A percentile compares a stretch with the other conserved stretches of the same genome.
phyloP scores from a whole-genome alignment of 2,329 filamentous ascomycete genomes.

The Curvularia spicifera region DNA sequence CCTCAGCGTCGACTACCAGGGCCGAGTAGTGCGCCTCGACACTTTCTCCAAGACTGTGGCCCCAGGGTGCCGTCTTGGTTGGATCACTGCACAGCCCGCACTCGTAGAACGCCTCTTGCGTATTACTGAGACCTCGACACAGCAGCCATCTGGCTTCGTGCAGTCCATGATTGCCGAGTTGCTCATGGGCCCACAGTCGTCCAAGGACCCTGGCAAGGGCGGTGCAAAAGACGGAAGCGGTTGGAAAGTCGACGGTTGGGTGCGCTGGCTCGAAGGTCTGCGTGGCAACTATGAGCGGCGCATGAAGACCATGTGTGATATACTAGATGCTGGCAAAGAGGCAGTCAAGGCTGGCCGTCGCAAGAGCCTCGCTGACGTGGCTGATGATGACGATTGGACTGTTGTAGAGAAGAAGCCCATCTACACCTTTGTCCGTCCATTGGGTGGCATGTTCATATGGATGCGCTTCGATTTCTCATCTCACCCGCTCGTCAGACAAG shows the following conservation, averaged over 20 bases:
- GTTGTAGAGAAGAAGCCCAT: constrained; percentile 76
- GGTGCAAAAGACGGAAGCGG: constrained; percentile 61
- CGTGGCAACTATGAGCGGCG: constrained; percentile 83
- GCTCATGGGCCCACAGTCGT: constrained; percentile 72
- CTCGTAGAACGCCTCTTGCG: constrained; percentile 76
- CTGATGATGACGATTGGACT: constrained; percentile 67
- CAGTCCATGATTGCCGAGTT: constrained; percentile 81
- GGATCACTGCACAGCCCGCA: constrained; percentile 83
- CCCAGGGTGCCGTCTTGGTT: constrained; percentile 86
- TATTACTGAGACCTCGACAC: constrained; percentile 78
- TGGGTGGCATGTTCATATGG: constrained; percentile 94
- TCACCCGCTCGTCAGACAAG: constrained; percentile 70
- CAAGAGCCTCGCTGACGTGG: constrained; percentile 40
- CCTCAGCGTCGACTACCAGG: constrained; percentile 80
- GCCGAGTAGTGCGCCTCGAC: constrained; percentile 86
- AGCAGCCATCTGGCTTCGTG: constrained; percentile 88
- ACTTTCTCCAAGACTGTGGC: constrained; percentile 95
- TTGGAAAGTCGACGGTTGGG: constrained; percentile 86
- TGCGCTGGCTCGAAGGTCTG: constrained; percentile 87
- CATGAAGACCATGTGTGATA: constrained; percentile 78
- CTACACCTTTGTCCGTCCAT: constrained; percentile 78
- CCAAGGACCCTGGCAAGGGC: constrained; percentile 55
- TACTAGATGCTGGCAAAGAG: constrained; percentile 72
- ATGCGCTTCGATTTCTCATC: constrained; percentile 71
- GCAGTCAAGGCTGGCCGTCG: constrained; percentile 67